These are phyloP conservation scores for Termitomyces titanicus DNA, from an alignment of 768 basidiomycete species.

Conservation along the genomic window DNA sequence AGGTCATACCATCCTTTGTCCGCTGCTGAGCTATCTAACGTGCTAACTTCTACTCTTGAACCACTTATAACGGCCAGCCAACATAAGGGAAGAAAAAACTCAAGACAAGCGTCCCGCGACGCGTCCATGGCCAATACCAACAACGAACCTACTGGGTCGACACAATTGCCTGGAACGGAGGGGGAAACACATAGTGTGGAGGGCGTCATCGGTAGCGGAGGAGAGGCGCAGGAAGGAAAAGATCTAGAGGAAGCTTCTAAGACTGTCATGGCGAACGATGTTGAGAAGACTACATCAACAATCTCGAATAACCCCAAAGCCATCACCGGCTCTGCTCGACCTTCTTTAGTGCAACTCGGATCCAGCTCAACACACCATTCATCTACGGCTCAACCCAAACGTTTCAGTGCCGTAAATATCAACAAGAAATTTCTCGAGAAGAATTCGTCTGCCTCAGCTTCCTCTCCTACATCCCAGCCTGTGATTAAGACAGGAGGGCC, in stretches of 20 bases:
- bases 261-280: conserved; percentile 6
- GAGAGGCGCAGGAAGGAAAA: conserved; percentile 16
- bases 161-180: conserved; percentile 39
- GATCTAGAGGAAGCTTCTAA: conserved; percentile 1
- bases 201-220: conserved; percentile 21
- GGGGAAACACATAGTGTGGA: conserved; percentile 28
- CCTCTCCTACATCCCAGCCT: conserved; percentile 40
- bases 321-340: conserved; percentile 30
- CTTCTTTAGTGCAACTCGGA: conserved; percentile 44
- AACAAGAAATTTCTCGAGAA: conserved; percentile 97
- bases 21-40: not conserved
- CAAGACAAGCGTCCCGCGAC: conserved; percentile 60
- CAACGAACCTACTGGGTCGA: conserved; percentile 39
- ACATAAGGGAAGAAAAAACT: conserved; percentile 29
- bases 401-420: conserved; percentile 87
- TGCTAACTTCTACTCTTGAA: not conserved
- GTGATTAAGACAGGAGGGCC: conserved; percentile 49
- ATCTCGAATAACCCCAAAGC: conserved; percentile 21
- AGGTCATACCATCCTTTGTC: not conserved
- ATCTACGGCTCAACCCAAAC: conserved; percentile 59
- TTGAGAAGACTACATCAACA: conserved; percentile 18
- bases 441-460: conserved; percentile 57
- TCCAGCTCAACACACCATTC: conserved; percentile 31
- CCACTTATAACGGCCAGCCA: conserved; percentile 15
- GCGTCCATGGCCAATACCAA: conserved; percentile 80